Evolutionary conservation across 148 eudicot genomes (phyloP).

Genomic region (Rhododendron griersonianum): DNA sequence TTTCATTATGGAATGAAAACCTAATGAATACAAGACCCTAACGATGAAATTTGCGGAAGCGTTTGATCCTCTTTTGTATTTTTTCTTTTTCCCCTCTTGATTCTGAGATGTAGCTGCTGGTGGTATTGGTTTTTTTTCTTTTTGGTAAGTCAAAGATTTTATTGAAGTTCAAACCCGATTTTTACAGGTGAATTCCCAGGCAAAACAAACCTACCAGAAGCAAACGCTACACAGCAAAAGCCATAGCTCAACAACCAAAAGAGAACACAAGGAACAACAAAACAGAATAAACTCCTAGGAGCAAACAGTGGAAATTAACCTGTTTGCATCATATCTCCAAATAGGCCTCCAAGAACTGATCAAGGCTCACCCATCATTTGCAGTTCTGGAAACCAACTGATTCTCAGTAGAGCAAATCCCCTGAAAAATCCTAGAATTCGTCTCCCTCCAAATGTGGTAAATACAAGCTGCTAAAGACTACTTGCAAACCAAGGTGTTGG

Average conservation of each 20-base stretch:
- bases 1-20: neutral
- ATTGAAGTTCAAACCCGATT: neutral
- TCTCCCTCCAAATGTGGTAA: neutral
- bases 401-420: neutral
- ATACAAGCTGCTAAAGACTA: neutral
- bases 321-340: neutral
- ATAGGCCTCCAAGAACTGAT: neutral
- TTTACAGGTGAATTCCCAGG: neutral
- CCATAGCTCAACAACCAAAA: neutral
- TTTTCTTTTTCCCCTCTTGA: neutral
- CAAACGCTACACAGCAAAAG: neutral
- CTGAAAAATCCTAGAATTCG: neutral
- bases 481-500: neutral
- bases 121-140: neutral
- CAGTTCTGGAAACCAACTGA: neutral
- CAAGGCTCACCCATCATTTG: neutral
- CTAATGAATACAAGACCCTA: neutral
- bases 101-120: neutral
- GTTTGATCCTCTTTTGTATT: neutral
- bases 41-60: neutral
- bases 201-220: neutral
- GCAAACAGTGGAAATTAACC: neutral
- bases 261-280: neutral
- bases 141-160: neutral
- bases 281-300: neutral